Conservation (phyloP, 495 filamentous ascomycete species). For the Thermothielavioides terrestris region DNA sequence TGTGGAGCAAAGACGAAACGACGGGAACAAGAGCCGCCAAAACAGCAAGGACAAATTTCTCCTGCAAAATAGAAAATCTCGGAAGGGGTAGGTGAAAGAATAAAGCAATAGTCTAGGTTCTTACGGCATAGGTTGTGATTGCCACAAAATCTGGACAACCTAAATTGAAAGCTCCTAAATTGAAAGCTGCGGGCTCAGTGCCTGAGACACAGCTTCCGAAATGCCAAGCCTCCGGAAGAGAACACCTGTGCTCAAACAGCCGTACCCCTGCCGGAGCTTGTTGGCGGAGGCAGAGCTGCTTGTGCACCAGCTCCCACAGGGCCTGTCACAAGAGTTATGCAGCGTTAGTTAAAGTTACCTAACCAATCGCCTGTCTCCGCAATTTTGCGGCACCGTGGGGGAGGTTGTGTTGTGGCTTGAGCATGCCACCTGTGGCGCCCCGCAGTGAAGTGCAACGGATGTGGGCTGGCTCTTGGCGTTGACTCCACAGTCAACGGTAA, state of each 20-base stretch:
- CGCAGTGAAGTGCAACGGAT: too few species aligned
- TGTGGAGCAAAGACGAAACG: slow-evolving; percentile 9
- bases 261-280: not conserved
- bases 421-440: not conserved
- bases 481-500: too few species aligned
- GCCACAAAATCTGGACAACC: not conserved
- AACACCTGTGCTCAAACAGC: slow-evolving; percentile 9
- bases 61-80: not conserved
- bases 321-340: not conserved
- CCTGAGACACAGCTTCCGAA: not conserved
- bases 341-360: too few species aligned
- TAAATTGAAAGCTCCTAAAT: too few species aligned
- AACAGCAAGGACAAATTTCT: not conserved
- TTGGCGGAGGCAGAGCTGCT: slow-evolving; percentile 7
- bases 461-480: too few species aligned
- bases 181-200: not conserved
- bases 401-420: not conserved
- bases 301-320: slow-evolving; percentile 8
- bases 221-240: slow-evolving; percentile 1
- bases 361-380: slow-evolving; percentile 1
- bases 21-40: not conserved
- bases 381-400: not conserved
- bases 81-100: not conserved
- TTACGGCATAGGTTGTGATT: not conserved
- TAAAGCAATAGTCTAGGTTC: not conserved